These are phyloP conservation scores for Acanthamoeba lugdunensis DNA, from an alignment of 208 protist species.

Conservation along the genomic window DNA sequence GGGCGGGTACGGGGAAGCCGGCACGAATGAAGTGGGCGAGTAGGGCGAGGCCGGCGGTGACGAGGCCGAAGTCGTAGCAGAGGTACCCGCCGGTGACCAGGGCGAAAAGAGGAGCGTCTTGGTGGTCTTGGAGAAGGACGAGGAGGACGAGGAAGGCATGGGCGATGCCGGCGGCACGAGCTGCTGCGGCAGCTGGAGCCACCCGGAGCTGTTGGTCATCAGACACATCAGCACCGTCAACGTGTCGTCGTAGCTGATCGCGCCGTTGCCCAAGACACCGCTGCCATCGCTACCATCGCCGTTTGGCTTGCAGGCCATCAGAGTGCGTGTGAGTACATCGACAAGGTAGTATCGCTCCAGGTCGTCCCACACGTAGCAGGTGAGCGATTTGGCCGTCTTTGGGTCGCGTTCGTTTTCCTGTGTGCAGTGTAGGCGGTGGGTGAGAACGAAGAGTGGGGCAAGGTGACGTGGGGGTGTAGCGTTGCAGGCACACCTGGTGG, in stretches of 20 bases:
- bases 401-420: slow-evolving; percentile 3
- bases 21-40: neutral
- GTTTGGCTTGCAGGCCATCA: neutral
- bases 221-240: slow-evolving; percentile 36
- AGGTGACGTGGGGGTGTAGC: neutral
- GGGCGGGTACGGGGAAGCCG: neutral
- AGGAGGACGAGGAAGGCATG: neutral
- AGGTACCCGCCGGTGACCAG: neutral
- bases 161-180: neutral
- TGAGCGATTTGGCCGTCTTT: neutral
- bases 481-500: neutral
- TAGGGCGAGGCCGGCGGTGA: slow-evolving; percentile 4
- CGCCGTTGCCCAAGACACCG: neutral
- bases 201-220: neutral
- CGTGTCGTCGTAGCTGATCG: neutral
- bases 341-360: neutral
- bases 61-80: neutral
- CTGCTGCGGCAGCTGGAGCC: slow-evolving; percentile 9
- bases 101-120: slow-evolving; percentile 31
- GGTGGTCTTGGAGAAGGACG: neutral
- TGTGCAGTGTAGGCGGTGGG: neutral
- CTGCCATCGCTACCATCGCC: neutral
- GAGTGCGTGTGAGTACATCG: neutral
- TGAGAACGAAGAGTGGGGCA: neutral
- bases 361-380: slow-evolving; percentile 11